These are phyloP conservation scores for Hirschioporus abietinus DNA, from an alignment of 768 basidiomycete genomes.

Conservation along the genomic window DNA sequence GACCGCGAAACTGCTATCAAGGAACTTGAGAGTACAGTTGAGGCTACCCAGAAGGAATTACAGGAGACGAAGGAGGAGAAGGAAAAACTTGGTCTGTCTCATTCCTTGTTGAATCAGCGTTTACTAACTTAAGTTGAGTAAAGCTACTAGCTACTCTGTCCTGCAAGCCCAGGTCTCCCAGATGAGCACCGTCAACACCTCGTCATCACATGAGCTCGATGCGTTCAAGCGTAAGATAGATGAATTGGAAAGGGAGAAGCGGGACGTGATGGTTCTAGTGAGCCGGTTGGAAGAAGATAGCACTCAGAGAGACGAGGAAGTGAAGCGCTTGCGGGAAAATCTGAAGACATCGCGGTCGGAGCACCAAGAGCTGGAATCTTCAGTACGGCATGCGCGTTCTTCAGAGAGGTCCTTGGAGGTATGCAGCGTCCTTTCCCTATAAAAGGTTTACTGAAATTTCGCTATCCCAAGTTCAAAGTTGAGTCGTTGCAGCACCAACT, in stretches of 20 bases:
- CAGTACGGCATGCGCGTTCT: slow-evolving; percentile 68
- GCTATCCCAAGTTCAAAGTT: slow-evolving; percentile 65
- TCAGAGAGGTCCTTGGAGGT: slow-evolving; percentile 75
- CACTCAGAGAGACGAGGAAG: slow-evolving; percentile 70
- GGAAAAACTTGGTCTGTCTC: slow-evolving; percentile 52
- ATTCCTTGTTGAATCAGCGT: slow-evolving; percentile 9
- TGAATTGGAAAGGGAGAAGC: slow-evolving; percentile 84
- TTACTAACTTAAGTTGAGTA: slow-evolving; percentile 19
- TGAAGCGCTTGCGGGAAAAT: slow-evolving; percentile 58
- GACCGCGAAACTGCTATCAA: slow-evolving; percentile 62
- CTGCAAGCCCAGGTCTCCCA: slow-evolving; percentile 53
- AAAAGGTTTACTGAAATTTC: slow-evolving; percentile 9
- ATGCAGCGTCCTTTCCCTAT: slow-evolving; percentile 8
- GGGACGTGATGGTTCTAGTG: slow-evolving; percentile 78
- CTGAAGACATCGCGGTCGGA: slow-evolving; percentile 76
- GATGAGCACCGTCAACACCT: slow-evolving; percentile 52
- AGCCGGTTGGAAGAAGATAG: slow-evolving; percentile 78
- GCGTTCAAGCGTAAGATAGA: slow-evolving; percentile 55
- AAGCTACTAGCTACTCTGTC: slow-evolving; percentile 40
- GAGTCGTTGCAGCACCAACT: slow-evolving; percentile 82
- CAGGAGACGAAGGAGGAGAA: slow-evolving; percentile 53
- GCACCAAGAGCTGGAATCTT: slow-evolving; percentile 58
- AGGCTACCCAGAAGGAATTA: slow-evolving; percentile 52
- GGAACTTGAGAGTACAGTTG: slow-evolving; percentile 50
- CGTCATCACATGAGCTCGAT: slow-evolving; percentile 59